Base-by-base conservation (phyloP, 768 basidiomycete species). In the Russula sp. region DNA sequence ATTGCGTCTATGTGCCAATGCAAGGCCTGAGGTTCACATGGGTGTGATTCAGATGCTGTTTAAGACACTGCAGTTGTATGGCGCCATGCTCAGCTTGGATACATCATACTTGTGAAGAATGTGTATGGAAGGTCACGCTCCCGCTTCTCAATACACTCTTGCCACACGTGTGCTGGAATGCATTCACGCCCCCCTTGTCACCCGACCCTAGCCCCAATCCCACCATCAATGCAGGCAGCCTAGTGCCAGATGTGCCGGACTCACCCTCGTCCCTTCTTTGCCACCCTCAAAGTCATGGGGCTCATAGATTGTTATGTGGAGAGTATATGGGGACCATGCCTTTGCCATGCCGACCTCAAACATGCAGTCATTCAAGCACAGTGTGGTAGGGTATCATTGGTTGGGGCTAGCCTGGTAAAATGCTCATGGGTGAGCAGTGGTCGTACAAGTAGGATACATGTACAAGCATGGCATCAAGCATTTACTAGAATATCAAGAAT, bases 21-120 rank as follows among this genome's bases (percentile, higher is more conserved):
- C 80, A 0, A 81, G 96, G 36, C 84, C 87, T 20, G 96, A 99
- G 70, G 93, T 96, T 0, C 83, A 95, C 18, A 88, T 90, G 65
- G 93, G 93, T 0, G 94, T 95, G 10, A 95, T 98, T 49, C 93
- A 97, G 73, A 98, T 95, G 2, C 72, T 99, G 56, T 98, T 97
- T 75, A 82, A 95, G 51, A 91, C 93, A 2, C 83, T 98, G 76
- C 93, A 96, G 72, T 78, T 98, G 10, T 98, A 99, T 70, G 96
- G 96, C 2, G 84, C 86, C 9, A 91, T 87, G 0, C 76, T 99
- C 53, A 89, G 86, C 68, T 70, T 81, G 42, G 85, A n/a, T n/a
- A n/a, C n/a, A n/a, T n/a, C n/a, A 85, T 7, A 90, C 88, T 0
- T 99, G 96, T 96, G 84, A 88, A 45, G 84, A 90, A 56, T 93